Evolutionary conservation across 2,329 filamentous ascomycete species (phyloP), one percentile per base, ranked within the genome.

Genomic region (Didymella sp.): DNA sequence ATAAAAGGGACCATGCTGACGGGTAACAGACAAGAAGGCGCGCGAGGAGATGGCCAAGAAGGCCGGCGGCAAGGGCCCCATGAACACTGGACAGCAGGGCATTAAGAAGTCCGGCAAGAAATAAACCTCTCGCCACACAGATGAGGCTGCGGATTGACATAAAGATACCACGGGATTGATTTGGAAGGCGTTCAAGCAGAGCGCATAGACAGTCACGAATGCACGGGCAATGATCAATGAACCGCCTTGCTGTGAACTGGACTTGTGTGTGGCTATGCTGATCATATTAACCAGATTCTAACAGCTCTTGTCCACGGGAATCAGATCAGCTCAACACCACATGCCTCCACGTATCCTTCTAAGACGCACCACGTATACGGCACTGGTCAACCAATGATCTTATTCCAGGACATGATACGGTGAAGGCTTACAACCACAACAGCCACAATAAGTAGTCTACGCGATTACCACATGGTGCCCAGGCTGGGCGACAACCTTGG

Each of bases 21-120:
- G 12, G 13, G 0, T 40, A 60, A 41, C 63, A 82, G 80, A 82
- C 68, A 82, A 82, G 77, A 94, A 96, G 81, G 79, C 73, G 9
- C 73, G 73, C 56, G 73, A 75, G 35, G 91, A 92, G 9, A 76
- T 96, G 79, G 87, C 89, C n/a, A 84, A 87, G 59, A 90, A 91
- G 81, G 89, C 90, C 42, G 89, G 89, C 71, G 90, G 90, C 78
- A 96, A 96, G 81, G 94, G 94, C 3, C 93, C 94, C 33, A 76
- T 97, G 75, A 93, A 92, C 80, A 89, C 87, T 28, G 92, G 92
- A 30, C 78, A 84, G 45, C 91, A 96, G 80, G 92, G 92, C 61
- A 96, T 98, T 83, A 97, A 97, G 88, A 97, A 96, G 87, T 95
- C 90, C 61, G 93, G 92, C 79, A 96, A 97, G 70, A 96, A 97